Conservation (phyloP, 148 eudicot genomes). For the Rhododendron ferrugineum region DNA sequence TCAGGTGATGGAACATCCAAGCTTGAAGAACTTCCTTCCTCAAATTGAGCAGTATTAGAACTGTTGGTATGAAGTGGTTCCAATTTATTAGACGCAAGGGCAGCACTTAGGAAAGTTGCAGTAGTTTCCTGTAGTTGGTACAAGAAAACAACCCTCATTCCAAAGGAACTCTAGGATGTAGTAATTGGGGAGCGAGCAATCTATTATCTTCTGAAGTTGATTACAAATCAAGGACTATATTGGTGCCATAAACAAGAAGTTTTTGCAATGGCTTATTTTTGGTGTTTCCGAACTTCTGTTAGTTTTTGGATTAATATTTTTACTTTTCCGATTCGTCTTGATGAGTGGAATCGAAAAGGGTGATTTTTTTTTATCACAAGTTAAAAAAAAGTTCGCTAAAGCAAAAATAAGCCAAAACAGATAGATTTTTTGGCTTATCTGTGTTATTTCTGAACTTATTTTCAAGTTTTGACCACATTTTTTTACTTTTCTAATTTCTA, state of each 20-base stretch:
- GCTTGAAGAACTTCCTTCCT: constrained; percentile 33
- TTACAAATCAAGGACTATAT: neutral
- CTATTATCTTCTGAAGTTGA: neutral
- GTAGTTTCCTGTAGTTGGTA: constrained; percentile 43
- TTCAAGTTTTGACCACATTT: neutral
- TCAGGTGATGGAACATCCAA: constrained; percentile 17
- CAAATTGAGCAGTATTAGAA: constrained; percentile 21
- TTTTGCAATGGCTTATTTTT: neutral
- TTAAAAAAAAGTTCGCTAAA: neutral
- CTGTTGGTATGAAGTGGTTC: constrained; percentile 21
- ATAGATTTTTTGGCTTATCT: neutral
- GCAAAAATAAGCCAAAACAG: neutral
- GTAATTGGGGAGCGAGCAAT: neutral
- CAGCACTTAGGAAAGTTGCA: constrained; percentile 48
- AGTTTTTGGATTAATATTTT: neutral
- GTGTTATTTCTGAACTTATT: neutral
- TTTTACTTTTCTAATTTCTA: neutral
- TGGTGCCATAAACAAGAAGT: neutral
- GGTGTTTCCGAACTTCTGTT: neutral
- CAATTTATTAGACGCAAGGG: constrained; percentile 39
- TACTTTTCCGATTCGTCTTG: neutral
- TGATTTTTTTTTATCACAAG: neutral
- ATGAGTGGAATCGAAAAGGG: neutral
- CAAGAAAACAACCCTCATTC: neutral
- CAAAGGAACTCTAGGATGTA: neutral